Evolutionary conservation across 495 filamentous ascomycete genomes (phyloP).

Genomic region (Hapsidospora chrysogenum): DNA sequence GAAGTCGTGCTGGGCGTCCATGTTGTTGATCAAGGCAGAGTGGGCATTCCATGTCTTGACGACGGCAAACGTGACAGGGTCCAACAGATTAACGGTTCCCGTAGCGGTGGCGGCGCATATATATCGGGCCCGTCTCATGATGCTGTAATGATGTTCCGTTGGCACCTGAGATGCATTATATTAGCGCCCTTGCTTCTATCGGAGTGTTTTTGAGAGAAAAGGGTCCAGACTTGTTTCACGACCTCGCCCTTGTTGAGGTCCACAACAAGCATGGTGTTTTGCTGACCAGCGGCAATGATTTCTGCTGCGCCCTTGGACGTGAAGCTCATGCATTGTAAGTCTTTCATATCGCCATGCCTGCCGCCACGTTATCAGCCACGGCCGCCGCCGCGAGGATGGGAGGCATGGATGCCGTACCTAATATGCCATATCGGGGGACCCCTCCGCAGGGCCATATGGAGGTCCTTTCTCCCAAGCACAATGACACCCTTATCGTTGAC

Average conservation of each 20-base stretch:
- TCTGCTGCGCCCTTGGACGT: slow-evolving; percentile 66
- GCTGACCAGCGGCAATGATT: slow-evolving; percentile 72
- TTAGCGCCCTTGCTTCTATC: slow-evolving; percentile 3
- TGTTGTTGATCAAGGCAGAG: slow-evolving; percentile 68
- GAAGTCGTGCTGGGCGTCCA: slow-evolving; percentile 86
- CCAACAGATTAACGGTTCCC: slow-evolving; percentile 75
- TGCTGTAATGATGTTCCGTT: slow-evolving; percentile 59
- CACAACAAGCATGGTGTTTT: slow-evolving; percentile 75
- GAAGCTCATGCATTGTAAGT: slow-evolving; percentile 86
- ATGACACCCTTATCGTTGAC: slow-evolving; percentile 79
- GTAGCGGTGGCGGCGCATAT: slow-evolving; percentile 79
- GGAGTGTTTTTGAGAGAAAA: background rate
- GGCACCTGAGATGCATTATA: slow-evolving; percentile 30
- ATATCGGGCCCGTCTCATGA: slow-evolving; percentile 80
- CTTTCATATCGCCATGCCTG: slow-evolving; percentile 58
- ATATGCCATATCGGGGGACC: slow-evolving; percentile 80
- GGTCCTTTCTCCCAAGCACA: slow-evolving; percentile 53
- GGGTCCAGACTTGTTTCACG: slow-evolving; percentile 40
- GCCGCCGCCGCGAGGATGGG: too few relatives aligned
- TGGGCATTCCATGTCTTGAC: slow-evolving; percentile 83
- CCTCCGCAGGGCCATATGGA: slow-evolving; percentile 72
- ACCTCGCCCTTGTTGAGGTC: slow-evolving; percentile 77
- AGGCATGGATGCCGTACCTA: too few relatives aligned
- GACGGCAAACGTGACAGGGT: slow-evolving; percentile 56
- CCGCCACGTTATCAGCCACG: slow-evolving; percentile 3